Percentiles rank a stretch among this genome's conserved stretches.
These are phyloP conservation scores for Aspergillus sp. DNA, from an alignment of 2,329 filamentous ascomycete species.

Conservation along the genomic window DNA sequence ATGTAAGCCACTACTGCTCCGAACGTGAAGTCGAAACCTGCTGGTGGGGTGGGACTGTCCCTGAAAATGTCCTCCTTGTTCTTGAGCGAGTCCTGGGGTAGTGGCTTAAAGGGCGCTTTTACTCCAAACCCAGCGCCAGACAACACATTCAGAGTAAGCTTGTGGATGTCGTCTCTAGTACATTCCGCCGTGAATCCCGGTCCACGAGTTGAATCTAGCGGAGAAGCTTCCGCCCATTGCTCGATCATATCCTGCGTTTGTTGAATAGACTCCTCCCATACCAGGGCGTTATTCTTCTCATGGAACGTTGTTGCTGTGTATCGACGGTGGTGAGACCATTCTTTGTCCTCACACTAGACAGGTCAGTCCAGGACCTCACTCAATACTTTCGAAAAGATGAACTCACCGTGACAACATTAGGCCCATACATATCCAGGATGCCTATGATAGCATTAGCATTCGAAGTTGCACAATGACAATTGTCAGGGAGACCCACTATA, in stretches of 20 bases:
- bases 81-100: slow-evolving; percentile 17
- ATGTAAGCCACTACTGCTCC: slow-evolving; percentile 30
- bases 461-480: neutral
- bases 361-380: neutral
- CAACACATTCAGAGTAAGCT: slow-evolving; percentile 41
- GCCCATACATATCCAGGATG: slow-evolving; percentile 34
- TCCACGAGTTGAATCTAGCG: neutral
- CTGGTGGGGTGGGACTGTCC: slow-evolving; percentile 15
- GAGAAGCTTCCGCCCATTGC: slow-evolving; percentile 17
- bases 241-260: slow-evolving; percentile 37
- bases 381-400: neutral
- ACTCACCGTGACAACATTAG: slow-evolving; percentile 35
- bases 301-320: slow-evolving; percentile 48
- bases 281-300: slow-evolving; percentile 43
- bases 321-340: slow-evolving; percentile 49
- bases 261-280: slow-evolving; percentile 40
- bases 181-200: slow-evolving; percentile 14
- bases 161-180: slow-evolving; percentile 35
- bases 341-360: slow-evolving; percentile 29
- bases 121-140: slow-evolving; percentile 41
- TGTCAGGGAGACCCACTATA: neutral
- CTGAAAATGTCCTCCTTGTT: slow-evolving; percentile 26
- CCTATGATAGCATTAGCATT: slow-evolving; percentile 11
- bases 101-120: slow-evolving; percentile 18
- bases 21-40: slow-evolving; percentile 27